A percentile compares a stretch with the other conserved stretches of the same genome.
These are phyloP conservation scores for Inonotus obliquus DNA, from an alignment of 1,284 basidiomycete genomes.

Conservation along the genomic window DNA sequence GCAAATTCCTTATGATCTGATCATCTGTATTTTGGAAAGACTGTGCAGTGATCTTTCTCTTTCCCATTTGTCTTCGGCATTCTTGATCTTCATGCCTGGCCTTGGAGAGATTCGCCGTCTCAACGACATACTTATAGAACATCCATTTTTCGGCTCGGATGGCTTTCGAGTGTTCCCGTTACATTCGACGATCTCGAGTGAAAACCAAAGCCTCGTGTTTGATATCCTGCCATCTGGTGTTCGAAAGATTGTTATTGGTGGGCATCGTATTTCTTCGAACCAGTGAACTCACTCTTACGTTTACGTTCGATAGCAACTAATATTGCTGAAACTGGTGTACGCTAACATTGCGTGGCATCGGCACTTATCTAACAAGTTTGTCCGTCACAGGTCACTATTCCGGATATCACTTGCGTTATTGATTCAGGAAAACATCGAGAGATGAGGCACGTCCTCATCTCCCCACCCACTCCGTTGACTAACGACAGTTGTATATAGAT, in stretches of 20 bases:
- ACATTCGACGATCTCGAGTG: slow-evolving; percentile 91
- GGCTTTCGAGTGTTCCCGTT: slow-evolving; percentile 82
- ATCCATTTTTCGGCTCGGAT: slow-evolving; percentile 67
- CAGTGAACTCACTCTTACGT: slow-evolving; percentile 5
- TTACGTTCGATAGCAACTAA: slow-evolving; percentile 59
- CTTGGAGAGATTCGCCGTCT: slow-evolving; percentile 87
- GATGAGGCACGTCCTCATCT: slow-evolving; percentile 60
- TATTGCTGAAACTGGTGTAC: slow-evolving; percentile 83
- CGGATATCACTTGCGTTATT: slow-evolving; percentile 97
- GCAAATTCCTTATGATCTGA: slow-evolving; percentile 86
- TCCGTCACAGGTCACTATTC: slow-evolving; percentile 72
- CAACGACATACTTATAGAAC: slow-evolving; percentile 78
- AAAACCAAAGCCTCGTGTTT: slow-evolving; percentile 89
- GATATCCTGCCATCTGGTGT: slow-evolving; percentile 76
- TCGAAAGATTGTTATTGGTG: slow-evolving; percentile 91
- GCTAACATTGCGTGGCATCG: background rate
- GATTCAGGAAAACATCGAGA: slow-evolving; percentile 93
- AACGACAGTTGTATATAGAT: slow-evolving; percentile 43
- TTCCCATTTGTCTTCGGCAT: slow-evolving; percentile 69
- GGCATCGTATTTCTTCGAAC: slow-evolving; percentile 21
- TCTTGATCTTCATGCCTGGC: slow-evolving; percentile 94
- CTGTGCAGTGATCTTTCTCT: slow-evolving; percentile 69
- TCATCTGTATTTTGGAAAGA: slow-evolving; percentile 79
- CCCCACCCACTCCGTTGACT: background rate
- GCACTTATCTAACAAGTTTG: background rate